phyloP scores from a whole-genome alignment of 225 moss, liverwort and hornwort genomes.

The Marchantia polymorpha region DNA sequence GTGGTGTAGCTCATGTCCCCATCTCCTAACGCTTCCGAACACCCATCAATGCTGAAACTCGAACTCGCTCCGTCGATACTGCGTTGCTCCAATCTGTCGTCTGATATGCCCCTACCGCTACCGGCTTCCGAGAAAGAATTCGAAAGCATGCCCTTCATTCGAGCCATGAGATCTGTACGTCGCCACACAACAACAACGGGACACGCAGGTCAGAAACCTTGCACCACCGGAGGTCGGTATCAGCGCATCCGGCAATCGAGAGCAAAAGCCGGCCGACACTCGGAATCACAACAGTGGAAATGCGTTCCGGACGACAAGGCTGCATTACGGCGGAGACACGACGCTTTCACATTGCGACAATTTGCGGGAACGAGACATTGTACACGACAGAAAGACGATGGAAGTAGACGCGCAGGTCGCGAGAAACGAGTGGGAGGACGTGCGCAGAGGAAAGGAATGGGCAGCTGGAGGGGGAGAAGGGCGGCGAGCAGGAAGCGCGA shows the following conservation, averaged over 20 bases:
- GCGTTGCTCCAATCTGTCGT: constrained; percentile 77
- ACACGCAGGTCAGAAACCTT: not conserved
- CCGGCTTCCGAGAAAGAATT: constrained; percentile 37
- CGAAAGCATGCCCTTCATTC: constrained; percentile 48
- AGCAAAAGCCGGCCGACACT: not conserved
- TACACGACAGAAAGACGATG: not conserved
- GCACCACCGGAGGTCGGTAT: not conserved
- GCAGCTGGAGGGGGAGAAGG: not conserved
- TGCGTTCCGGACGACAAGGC: not conserved
- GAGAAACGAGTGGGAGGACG: not conserved
- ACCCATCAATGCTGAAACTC: constrained; percentile 75
- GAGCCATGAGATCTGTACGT: constrained; percentile 46
- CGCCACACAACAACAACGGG: constrained; percentile 1
- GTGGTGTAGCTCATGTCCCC: constrained; percentile 69
- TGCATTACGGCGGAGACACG: no score
- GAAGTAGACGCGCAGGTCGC: no score
- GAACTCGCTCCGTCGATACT: constrained; percentile 87
- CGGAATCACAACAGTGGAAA: not conserved
- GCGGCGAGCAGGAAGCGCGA: not conserved
- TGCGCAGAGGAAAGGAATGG: not conserved
- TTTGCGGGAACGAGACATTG: not conserved
- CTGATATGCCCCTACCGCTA: constrained; percentile 30
- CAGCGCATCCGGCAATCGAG: not conserved
- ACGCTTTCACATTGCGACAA: not conserved
- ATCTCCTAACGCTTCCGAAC: constrained; percentile 80